These are phyloP conservation scores for Cladosporium sp. DNA, from an alignment of 2,329 filamentous ascomycete species.

Conservation along the genomic window DNA sequence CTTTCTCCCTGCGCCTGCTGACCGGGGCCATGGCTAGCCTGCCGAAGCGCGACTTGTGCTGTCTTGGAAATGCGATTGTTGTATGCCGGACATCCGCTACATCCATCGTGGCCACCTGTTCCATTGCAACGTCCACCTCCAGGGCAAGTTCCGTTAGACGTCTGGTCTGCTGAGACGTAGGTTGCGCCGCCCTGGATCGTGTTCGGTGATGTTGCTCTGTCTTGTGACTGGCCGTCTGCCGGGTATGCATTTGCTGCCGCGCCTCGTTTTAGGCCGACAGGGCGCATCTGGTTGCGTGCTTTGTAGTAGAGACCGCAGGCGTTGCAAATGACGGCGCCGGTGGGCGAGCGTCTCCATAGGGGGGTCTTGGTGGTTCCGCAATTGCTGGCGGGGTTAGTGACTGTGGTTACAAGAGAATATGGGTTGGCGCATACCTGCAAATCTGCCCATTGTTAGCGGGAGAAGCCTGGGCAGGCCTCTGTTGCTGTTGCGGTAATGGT, in stretches of 20 bases:
- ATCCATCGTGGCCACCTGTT: slow-evolving; percentile 91
- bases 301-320: slow-evolving; percentile 95
- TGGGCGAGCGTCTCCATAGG: slow-evolving; percentile 88
- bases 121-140: slow-evolving; percentile 95
- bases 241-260: slow-evolving; percentile 42
- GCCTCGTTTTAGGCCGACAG: slow-evolving; percentile 84
- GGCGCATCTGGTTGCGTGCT: slow-evolving; percentile 85
- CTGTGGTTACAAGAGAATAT: slow-evolving; percentile 19
- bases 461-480: slow-evolving; percentile 2
- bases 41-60: slow-evolving; percentile 66
- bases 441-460: slow-evolving; percentile 57
- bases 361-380: slow-evolving; percentile 93
- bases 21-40: slow-evolving; percentile 27
- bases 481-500: slow-evolving; percentile 17
- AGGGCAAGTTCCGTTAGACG: slow-evolving; percentile 82
- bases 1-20: slow-evolving; percentile 15
- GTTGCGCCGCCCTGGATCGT: slow-evolving; percentile 54
- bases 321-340: slow-evolving; percentile 95
- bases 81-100: slow-evolving; percentile 92
- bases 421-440: slow-evolving; percentile 63
- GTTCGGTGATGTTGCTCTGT: slow-evolving; percentile 44
- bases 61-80: slow-evolving; percentile 95
- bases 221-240: slow-evolving; percentile 37
- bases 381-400: slow-evolving; percentile 63
- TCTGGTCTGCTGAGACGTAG: slow-evolving; percentile 76